Evolutionary conservation across 164 flowering plant species (phyloP).

Genomic region (Stephania cephalantha): DNA sequence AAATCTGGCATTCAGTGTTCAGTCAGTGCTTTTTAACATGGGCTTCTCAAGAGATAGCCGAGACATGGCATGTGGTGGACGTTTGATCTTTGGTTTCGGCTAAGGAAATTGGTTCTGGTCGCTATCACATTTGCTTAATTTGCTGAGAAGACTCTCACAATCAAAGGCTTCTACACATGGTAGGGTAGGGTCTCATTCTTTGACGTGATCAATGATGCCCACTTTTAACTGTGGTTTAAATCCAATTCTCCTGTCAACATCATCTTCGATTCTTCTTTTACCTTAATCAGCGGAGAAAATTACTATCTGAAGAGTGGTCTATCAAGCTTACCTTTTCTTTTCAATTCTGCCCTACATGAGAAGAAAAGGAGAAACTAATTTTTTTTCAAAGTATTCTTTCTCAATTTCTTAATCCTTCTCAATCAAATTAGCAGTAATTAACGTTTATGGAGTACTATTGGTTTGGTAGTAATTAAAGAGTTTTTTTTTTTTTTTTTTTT

Average conservation of each 20-base stretch:
- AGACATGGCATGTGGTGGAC: neutral
- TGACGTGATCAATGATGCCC: neutral
- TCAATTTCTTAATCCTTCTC: neutral
- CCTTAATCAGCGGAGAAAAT: neutral
- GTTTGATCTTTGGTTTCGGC: neutral
- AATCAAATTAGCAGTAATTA: too few relatives aligned
- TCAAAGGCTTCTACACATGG: neutral
- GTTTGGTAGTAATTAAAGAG: neutral
- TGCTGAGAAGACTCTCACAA: neutral
- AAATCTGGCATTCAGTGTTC: too few relatives aligned
- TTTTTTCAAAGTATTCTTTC: neutral
- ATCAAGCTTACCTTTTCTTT: neutral
- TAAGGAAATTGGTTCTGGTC: neutral
- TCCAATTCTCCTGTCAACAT: neutral
- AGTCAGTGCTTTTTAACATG: too few relatives aligned
- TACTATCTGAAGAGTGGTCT: neutral
- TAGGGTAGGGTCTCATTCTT: constrained; percentile 1
- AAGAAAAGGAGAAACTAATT: neutral
- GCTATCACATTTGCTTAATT: neutral
- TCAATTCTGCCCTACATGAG: neutral
- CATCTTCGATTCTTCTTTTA: neutral
- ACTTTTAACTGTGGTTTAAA: neutral
- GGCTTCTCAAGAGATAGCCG: neutral
- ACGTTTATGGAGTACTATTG: neutral
- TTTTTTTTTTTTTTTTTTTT: too few relatives aligned